Evolutionary conservation across 2,329 filamentous ascomycete genomes (phyloP).

Genomic region (Allantophomopsis lycopodina): DNA sequence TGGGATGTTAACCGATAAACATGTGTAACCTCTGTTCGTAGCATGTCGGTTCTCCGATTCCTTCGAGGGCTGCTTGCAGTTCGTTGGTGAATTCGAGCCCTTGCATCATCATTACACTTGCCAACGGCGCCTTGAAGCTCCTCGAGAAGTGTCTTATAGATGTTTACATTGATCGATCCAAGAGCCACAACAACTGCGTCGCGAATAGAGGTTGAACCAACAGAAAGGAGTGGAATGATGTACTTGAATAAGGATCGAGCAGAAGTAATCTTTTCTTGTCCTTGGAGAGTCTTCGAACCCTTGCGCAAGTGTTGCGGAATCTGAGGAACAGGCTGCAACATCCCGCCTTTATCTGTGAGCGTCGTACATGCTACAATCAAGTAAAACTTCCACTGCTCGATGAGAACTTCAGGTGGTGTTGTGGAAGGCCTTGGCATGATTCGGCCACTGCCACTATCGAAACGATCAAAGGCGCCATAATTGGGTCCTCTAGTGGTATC

Average conservation of each 20-base stretch:
- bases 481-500: constrained; percentile 55
- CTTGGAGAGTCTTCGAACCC: constrained; percentile 55
- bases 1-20: constrained; percentile 90
- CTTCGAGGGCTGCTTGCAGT: constrained; percentile 70
- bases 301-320: constrained; percentile 69
- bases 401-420: constrained; percentile 70
- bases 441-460: constrained; percentile 35
- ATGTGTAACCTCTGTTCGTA: constrained; percentile 90
- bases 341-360: constrained; percentile 65
- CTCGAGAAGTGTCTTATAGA: constrained; percentile 83
- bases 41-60: constrained; percentile 70
- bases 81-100: constrained; percentile 73
- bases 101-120: constrained; percentile 79
- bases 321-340: constrained; percentile 39
- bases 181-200: constrained; percentile 85
- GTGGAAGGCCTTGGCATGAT: constrained; percentile 39
- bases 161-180: constrained; percentile 87
- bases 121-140: constrained; percentile 78
- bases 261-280: constrained; percentile 70
- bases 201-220: constrained; percentile 65
- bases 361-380: constrained; percentile 96
- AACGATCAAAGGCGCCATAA: constrained; percentile 35
- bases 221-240: constrained; percentile 75
- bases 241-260: constrained; percentile 84
- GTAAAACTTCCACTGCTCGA: constrained; percentile 98